Conservation (phyloP, 176 grass and related monocot species). For the Paspalum vaginatum region DNA sequence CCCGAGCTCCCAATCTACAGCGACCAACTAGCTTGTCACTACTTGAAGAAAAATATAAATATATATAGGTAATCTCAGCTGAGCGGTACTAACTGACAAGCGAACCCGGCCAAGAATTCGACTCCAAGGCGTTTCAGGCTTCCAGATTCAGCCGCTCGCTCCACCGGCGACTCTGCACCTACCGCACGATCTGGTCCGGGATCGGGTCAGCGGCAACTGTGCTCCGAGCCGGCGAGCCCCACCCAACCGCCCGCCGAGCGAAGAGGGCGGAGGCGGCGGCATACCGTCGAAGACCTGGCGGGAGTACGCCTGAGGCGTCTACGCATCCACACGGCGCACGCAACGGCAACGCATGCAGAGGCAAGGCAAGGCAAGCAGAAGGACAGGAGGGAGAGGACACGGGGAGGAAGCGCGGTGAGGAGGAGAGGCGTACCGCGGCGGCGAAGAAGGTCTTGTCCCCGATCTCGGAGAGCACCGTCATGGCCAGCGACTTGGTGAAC, state of each 20-base stretch:
- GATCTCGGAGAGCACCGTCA: constrained; percentile 96
- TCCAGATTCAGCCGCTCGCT: neutral
- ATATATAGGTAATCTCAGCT: neutral
- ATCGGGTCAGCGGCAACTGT: neutral
- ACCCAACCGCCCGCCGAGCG: neutral
- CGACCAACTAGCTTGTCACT: neutral
- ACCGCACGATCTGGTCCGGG: neutral
- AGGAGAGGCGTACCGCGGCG: constrained; percentile 62
- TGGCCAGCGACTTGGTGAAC: constrained; percentile 93
- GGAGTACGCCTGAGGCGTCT: neutral
- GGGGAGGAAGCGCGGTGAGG: neutral
- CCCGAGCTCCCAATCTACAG: constrained; percentile 20
- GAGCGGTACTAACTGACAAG: neutral
- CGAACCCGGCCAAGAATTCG: neutral
- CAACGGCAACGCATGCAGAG: neutral
- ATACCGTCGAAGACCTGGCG: constrained; percentile 35
- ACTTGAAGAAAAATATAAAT: neutral
- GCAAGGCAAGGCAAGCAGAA: constrained; percentile 4
- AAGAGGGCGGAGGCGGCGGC: neutral
- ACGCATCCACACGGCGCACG: neutral
- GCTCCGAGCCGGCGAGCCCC: neutral
- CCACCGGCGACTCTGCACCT: constrained; percentile 2
- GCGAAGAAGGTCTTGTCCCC: constrained; percentile 99
- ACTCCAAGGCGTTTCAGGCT: neutral
- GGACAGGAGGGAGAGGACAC: neutral